phyloP scores from a whole-genome alignment of 352 stramenopile species.

The Pythium monospermum region DNA sequence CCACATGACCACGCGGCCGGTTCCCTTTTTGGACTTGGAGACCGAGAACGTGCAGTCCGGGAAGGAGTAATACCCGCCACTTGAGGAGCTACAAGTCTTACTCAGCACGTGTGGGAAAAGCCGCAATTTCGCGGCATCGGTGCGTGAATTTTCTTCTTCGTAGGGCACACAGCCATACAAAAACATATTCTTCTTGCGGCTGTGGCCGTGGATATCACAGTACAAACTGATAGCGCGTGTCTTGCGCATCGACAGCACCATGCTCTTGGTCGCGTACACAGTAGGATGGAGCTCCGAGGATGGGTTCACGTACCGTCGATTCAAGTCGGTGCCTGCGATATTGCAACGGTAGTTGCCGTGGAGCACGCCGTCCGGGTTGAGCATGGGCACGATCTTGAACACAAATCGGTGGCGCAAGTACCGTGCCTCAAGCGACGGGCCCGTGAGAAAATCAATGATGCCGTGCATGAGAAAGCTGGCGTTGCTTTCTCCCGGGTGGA shows the following conservation, averaged over 20 bases:
- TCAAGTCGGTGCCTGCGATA: constrained; percentile 84
- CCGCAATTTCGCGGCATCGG: constrained; percentile 47
- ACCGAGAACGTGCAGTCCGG: constrained; percentile 71
- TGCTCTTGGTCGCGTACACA: constrained; percentile 66
- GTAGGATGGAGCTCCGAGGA: constrained; percentile 64
- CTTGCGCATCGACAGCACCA: constrained; percentile 50
- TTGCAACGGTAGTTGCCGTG: constrained; percentile 89
- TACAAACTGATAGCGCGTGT: constrained; percentile 60
- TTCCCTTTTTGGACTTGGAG: constrained; percentile 48
- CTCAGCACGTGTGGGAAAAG: constrained; percentile 68
- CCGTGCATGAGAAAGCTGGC: constrained; percentile 89
- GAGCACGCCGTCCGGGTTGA: constrained; percentile 92
- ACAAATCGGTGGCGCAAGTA: constrained; percentile 80
- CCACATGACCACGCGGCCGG: constrained; percentile 63
- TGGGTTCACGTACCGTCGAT: constrained; percentile 65
- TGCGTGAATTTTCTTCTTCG: constrained; percentile 24
- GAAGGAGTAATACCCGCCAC: constrained; percentile 59
- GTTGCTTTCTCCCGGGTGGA: constrained; percentile 89
- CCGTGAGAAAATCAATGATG: constrained; percentile 84
- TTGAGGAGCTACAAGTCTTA: constrained; percentile 38
- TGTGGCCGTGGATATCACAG: constrained; percentile 89
- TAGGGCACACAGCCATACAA: constrained; percentile 72
- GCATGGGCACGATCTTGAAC: constrained; percentile 91
- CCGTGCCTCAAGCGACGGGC: constrained; percentile 54
- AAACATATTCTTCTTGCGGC: constrained; percentile 87